Evolutionary conservation across 2,329 filamentous ascomycete species (phyloP).

Genomic region (Fusarium drepaniforme): DNA sequence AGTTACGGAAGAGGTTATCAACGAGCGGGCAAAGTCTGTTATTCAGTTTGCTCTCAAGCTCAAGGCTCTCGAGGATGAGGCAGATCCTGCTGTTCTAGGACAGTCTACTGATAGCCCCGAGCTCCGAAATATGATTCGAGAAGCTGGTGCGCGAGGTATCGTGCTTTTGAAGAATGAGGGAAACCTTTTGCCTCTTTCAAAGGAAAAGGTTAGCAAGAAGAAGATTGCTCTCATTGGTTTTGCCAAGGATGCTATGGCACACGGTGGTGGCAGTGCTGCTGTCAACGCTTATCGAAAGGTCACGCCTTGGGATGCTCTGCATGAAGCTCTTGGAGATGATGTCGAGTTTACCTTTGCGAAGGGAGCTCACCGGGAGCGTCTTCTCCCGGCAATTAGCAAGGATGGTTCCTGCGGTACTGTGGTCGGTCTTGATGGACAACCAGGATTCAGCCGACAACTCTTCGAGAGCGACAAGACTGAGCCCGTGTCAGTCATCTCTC

Average conservation of each 20-base stretch:
- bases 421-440: slow-evolving; percentile 42
- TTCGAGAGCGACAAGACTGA: slow-evolving; percentile 36
- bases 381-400: slow-evolving; percentile 29
- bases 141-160: slow-evolving; percentile 60
- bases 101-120: slow-evolving; percentile 40
- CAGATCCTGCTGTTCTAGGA: slow-evolving; percentile 1
- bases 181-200: slow-evolving; percentile 63
- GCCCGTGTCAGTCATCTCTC: slow-evolving; percentile 28
- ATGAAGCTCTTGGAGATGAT: slow-evolving; percentile 33
- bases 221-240: slow-evolving; percentile 49
- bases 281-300: slow-evolving; percentile 49
- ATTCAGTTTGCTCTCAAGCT: slow-evolving; percentile 46
- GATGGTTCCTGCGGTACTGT: slow-evolving; percentile 35
- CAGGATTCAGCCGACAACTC: slow-evolving; percentile 44
- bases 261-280: slow-evolving; percentile 48
- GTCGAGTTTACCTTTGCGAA: slow-evolving; percentile 41
- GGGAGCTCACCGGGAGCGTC: slow-evolving; percentile 38
- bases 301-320: slow-evolving; percentile 47
- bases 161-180: slow-evolving; percentile 74
- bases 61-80: slow-evolving; percentile 32
- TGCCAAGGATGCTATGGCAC: slow-evolving; percentile 45
- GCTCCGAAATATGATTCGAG: slow-evolving; percentile 38
- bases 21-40: slow-evolving; percentile 46
- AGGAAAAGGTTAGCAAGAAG: slow-evolving; percentile 35
- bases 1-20: slow-evolving; percentile 38